A percentile compares a stretch with the other conserved stretches of the same genome.
phyloP scores from a whole-genome alignment of 768 basidiomycete species.

The Lactarius evosmus region DNA sequence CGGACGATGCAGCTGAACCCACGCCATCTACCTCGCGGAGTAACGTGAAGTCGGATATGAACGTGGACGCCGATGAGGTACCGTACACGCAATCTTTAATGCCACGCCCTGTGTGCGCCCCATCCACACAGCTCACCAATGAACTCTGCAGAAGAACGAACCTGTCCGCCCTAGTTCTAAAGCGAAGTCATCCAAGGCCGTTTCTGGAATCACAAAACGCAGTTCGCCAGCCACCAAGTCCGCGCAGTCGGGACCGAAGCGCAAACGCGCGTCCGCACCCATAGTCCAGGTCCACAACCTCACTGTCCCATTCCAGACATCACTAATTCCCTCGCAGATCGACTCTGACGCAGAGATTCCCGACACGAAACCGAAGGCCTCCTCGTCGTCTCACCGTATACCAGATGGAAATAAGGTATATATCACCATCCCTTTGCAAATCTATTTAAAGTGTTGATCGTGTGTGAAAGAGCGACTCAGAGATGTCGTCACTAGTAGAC shows the following conservation, averaged over 20 bases:
- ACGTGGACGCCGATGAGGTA: constrained; percentile 1
- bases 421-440: background rate
- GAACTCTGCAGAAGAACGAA: constrained; percentile 7
- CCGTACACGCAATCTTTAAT: background rate
- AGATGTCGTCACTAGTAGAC: constrained; percentile 57
- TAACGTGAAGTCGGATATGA: constrained; percentile 1
- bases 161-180: constrained; percentile 5
- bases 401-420: constrained; percentile 1
- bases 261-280: constrained; percentile 4
- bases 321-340: constrained; percentile 1
- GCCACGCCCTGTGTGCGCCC: background rate
- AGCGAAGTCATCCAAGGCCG: background rate
- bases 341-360: constrained; percentile 3
- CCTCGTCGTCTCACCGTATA: constrained; percentile 5
- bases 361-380: background rate
- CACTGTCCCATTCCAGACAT: background rate
- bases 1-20: constrained; percentile 13
- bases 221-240: background rate
- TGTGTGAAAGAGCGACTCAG: constrained; percentile 50
- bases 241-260: constrained; percentile 6
- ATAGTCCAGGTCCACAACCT: constrained; percentile 6
- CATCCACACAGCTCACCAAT: background rate
- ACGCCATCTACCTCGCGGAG: constrained; percentile 2
- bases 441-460: background rate
- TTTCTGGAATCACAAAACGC: background rate